Percentiles rank a stretch among this genome's conserved stretches.
phyloP scores from a whole-genome alignment of 441 rosid genomes.

The Codiaeum variegatum region DNA sequence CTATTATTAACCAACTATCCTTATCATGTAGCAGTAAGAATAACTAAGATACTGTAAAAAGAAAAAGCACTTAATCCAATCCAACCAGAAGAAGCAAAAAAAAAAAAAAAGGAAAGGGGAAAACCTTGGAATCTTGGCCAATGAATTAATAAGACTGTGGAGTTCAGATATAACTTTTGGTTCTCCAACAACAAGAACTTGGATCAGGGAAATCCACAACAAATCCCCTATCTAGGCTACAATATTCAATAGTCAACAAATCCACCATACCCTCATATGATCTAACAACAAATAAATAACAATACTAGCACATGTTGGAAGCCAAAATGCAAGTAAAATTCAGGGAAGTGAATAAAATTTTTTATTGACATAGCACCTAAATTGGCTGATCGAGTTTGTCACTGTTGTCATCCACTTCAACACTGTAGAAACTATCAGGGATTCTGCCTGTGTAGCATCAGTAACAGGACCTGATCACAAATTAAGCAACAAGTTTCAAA shows the following conservation, averaged over 20 bases:
- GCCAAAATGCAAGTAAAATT: neutral
- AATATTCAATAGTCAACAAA: too few relatives aligned
- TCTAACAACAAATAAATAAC: too few relatives aligned
- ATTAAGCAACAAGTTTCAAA: slow-evolving; percentile 16
- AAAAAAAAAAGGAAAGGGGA: slow-evolving; percentile 13
- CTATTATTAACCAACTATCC: too few relatives aligned
- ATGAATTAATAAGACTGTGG: slow-evolving; percentile 86
- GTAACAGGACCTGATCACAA: slow-evolving; percentile 42
- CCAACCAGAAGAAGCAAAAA: slow-evolving; percentile 11
- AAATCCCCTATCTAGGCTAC: too few relatives aligned
- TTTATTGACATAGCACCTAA: slow-evolving; percentile 46
- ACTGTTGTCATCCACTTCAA: slow-evolving; percentile 77
- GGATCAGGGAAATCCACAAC: slow-evolving; percentile 82
- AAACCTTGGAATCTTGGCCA: slow-evolving; percentile 70
- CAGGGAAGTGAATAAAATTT: neutral
- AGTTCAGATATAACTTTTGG: slow-evolving; percentile 89
- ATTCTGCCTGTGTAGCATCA: slow-evolving; percentile 60
- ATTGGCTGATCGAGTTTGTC: slow-evolving; percentile 79
- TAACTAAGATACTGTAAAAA: slow-evolving; percentile 16
- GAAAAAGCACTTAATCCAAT: neutral
- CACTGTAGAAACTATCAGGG: slow-evolving; percentile 67
- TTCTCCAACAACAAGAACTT: slow-evolving; percentile 76
- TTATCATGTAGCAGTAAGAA: too few relatives aligned
- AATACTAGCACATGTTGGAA: too few relatives aligned
- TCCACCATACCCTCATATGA: too few relatives aligned